Evolutionary conservation across 768 basidiomycete species (phyloP), one percentile per base, ranked within the genome.

Genomic region (Hirschioporus abietinus): DNA sequence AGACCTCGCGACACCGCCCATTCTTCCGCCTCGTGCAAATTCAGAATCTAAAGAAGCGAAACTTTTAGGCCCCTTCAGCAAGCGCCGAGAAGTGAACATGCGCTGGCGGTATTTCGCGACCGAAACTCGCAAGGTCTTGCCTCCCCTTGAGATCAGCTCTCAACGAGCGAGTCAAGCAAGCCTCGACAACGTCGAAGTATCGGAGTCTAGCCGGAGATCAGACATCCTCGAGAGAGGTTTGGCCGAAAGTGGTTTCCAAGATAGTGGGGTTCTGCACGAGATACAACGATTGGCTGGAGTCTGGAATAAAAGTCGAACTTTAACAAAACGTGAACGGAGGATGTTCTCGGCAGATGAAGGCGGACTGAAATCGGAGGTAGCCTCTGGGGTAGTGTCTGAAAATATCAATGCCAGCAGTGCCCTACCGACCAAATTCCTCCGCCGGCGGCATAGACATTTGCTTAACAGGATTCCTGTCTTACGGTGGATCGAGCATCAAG

Each of bases 21-120:
- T 73, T 5, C 76, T 92, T 25, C 88, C 89, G 1, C 70, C 73
- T n/a, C 84, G 84, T 24, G 86, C 86, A 34, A 76, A 88, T 68
- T 83, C 85, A 23, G 68, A 74, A 1, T 88, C 89, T 9, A 79
- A 84, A 66, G 88, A 90, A 64, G 86, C 87, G 1, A 74, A 74
- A 30, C 70, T 89, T 3, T 76, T 90, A 35, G 91, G 91, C 1
- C 84, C 81, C 10, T 78, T 92, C 58, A 90, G 89, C 79, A 90
- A 85, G 72, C 85, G 92, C 36, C 84, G 91, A 59, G 85, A 92
- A 73, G 81, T 86, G 63, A 94, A 95, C 75, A 80, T 87, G 60
- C 86, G 86, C 24, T 85, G 88, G 86, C 84, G 86, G 24, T 90
- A 81, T 71, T 92, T 87, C 75, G 76, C 73, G 18, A 70, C 68